Evolutionary conservation across 805 yeast genomes (phyloP), one percentile per base, ranked within the genome.

Genomic region (Geotrichum ghanense): DNA sequence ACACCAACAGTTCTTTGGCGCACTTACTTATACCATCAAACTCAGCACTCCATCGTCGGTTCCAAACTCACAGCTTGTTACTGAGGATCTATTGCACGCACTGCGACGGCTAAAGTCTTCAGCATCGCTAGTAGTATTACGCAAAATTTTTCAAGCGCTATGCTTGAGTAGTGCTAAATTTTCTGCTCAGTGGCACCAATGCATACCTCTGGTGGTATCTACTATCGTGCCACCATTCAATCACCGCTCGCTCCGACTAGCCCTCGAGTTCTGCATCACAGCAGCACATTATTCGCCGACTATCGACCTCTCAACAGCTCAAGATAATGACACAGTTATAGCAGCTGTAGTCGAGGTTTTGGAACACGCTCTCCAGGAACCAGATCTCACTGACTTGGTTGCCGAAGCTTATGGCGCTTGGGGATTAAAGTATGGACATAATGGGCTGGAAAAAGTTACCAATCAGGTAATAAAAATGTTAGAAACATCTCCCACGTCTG

Each of bases 11-110:
- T 86, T 81, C 59, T 81, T 86, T 56, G 95, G 95, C 0, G 95
- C 94, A 0, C 70, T 83, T 48, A 86, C 95, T 0, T 78, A 76
- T 49, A 74, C 86, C 0, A 90, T 86, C 3, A 68, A 72, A 51
- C 61, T 82, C 41, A 76, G 74, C 48, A 51, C 35, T 19, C 37
- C 37, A n/a, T 4, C 37, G 10, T 6, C 16, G 7, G 19, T 19
- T 31, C 4, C 5, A 6, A n/a, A 31, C 17, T 19, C 16, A 12
- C 17, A 16, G 19, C 16, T 12, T 19, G 16, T 31, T 19, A 31
- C 16, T 5, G 16, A 5, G 5, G 37, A 31, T 19, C 37, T 31
- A 6, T 19, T n/a, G 7, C 5, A 5, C 16, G 37, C 37, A 6
- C 17, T 31, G 37, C 7, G 5, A 10, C 37, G 37, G 5, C 37